A percentile compares a stretch with the other conserved stretches of the same genome.
phyloP scores from a whole-genome alignment of 108 stramenopile genomes.

The Poteriospumella lacustris region DNA sequence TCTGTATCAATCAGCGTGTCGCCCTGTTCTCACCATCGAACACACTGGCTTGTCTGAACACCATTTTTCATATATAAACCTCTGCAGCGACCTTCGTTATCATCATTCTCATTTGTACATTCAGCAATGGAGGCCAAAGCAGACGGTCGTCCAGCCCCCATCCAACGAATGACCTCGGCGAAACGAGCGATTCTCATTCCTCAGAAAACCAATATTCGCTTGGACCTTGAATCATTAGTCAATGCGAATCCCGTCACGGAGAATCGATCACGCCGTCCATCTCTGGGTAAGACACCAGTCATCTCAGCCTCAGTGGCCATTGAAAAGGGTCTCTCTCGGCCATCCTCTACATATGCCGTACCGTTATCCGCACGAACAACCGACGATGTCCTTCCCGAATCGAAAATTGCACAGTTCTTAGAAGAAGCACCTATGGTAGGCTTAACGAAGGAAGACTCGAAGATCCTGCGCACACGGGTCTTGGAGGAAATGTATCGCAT shows the following conservation, averaged over 20 bases:
- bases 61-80: too few species aligned
- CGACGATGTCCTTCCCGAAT: background rate
- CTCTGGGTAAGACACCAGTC: too few species aligned
- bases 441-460: background rate
- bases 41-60: too few species aligned
- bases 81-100: too few species aligned
- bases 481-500: constrained; percentile 14
- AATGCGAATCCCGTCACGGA: background rate
- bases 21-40: too few species aligned
- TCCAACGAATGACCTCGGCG: background rate
- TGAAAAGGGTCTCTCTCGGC: background rate
- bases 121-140: too few species aligned
- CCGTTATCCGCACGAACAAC: background rate
- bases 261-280: too few species aligned
- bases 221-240: too few species aligned
- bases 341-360: background rate
- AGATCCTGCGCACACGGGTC: background rate
- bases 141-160: background rate
- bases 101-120: too few species aligned
- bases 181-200: background rate
- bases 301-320: too few species aligned
- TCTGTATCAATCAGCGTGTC: too few species aligned
- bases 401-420: background rate
- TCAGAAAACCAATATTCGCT: background rate
- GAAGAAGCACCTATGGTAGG: background rate